Conservation (phyloP, 2,329 filamentous ascomycete species). For the Aspergillus sp. region DNA sequence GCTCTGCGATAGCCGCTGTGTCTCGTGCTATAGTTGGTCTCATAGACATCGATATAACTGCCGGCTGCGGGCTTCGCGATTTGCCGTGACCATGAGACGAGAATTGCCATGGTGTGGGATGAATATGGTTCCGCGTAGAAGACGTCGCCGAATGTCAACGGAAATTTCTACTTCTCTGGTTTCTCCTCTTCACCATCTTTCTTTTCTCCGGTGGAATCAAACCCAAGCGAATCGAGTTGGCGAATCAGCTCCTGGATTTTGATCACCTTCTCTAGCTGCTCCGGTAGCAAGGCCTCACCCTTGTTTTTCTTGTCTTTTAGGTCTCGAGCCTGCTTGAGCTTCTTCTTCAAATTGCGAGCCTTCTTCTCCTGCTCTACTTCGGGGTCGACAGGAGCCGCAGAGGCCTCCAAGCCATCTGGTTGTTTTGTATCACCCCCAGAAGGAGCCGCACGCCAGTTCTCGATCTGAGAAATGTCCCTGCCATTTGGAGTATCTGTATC, state of each 20-base stretch:
- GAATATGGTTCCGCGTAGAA: background rate
- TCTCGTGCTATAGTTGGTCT: background rate
- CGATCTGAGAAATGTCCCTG: slow-evolving; percentile 28
- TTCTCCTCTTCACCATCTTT: slow-evolving; percentile 35
- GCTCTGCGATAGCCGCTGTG: background rate
- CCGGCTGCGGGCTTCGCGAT: background rate
- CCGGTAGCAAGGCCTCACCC: slow-evolving; percentile 78
- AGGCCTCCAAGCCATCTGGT: slow-evolving; percentile 26
- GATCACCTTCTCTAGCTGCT: slow-evolving; percentile 96
- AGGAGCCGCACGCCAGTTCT: slow-evolving; percentile 34
- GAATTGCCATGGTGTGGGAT: background rate
- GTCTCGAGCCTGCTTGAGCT: slow-evolving; percentile 88
- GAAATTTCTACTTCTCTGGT: slow-evolving; percentile 6
- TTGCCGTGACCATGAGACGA: background rate
- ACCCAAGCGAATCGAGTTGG: slow-evolving; percentile 80
- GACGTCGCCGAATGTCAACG: background rate
- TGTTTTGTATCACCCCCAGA: slow-evolving; percentile 24
- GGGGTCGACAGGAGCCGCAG: slow-evolving; percentile 54
- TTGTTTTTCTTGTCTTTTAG: slow-evolving; percentile 87
- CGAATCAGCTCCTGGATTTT: slow-evolving; percentile 92
- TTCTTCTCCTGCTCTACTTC: slow-evolving; percentile 88
- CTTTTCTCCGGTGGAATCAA: slow-evolving; percentile 74
- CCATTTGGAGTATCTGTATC: slow-evolving; percentile 32
- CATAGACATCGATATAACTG: background rate
- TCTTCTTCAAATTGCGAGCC: slow-evolving; percentile 87